These are phyloP conservation scores for Cladosporium sp. DNA, from an alignment of 2,329 filamentous ascomycete species.

Conservation along the genomic window DNA sequence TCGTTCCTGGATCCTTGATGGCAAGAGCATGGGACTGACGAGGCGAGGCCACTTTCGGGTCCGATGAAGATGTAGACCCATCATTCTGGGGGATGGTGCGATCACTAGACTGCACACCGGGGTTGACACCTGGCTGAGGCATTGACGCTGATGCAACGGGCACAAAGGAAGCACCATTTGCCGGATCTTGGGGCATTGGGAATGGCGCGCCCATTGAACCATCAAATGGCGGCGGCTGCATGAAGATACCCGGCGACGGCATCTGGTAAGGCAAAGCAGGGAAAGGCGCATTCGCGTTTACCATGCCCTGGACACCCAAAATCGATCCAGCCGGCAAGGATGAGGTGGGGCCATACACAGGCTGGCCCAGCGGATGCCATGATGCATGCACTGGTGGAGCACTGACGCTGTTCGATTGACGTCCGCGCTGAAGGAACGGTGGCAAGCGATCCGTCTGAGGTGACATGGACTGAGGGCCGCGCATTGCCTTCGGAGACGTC, in stretches of 20 bases:
- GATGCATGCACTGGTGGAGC: neutral
- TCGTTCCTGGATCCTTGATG: conserved; percentile 31
- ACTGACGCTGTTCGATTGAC: conserved; percentile 2
- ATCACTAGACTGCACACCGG: neutral
- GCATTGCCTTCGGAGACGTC: conserved; percentile 22
- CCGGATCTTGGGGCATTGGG: conserved; percentile 12
- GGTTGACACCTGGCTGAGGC: neutral
- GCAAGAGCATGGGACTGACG: conserved; percentile 28
- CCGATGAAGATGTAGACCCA: conserved; percentile 20
- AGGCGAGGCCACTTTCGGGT: conserved; percentile 20
- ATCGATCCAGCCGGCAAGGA: neutral
- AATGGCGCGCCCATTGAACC: conserved; percentile 23
- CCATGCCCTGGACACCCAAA: conserved; percentile 2
- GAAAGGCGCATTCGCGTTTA: conserved; percentile 20
- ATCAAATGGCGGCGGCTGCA: conserved; percentile 27
- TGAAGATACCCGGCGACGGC: conserved; percentile 23
- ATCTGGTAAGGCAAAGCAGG: conserved; percentile 19
- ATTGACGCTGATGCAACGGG: neutral
- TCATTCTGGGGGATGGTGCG: conserved; percentile 23
- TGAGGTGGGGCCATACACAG: neutral
- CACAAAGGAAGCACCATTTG: neutral
- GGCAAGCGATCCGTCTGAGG: conserved; percentile 19
- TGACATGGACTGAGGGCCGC: conserved; percentile 20
- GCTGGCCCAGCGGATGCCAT: neutral
- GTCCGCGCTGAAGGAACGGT: conserved; percentile 21